Base-by-base conservation (phyloP, 2,329 filamentous ascomycete species). In the Diaporthe destruens region DNA sequence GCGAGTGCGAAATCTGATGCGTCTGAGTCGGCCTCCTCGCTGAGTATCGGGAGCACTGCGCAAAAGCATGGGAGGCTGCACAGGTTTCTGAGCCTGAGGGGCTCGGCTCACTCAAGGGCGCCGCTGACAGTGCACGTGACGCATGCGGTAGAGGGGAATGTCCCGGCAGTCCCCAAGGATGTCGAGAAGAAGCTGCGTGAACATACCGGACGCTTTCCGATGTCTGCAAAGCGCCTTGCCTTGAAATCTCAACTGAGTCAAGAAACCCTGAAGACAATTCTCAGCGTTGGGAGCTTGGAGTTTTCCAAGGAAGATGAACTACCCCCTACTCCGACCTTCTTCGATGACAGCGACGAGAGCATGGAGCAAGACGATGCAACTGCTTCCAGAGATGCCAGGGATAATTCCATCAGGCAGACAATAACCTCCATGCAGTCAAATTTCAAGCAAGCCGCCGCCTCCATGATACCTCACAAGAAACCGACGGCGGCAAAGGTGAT, bases 221-320 rank as follows among this genome's bases (percentile, higher is more conserved):
- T 80, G 63, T 77, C 80, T 18, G 79, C 81, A 1, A 84, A 82
- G 74, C 81, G 80, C 53, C 75, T 83, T 14, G 77, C 79, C 7
- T 75, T 85, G 57, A 83, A 81, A 56, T 78, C 80, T 0, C 82
- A 84, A 42, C 76, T 81, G n/a, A 87, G 84, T 76, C 83, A 83
- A 74, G 86, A 87, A 34, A 86, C 84, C 0, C 77, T 87, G 34
- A 85, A 84, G 67, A 87, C 86, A 1, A 87, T 88, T 23, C 76
- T 87, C 67, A 87, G 86, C 72, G 85, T 87, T 11, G 85, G 84
- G 7, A 87, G 85, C 63, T 78, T 84, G 23, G 84, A 86, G 57
- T 16, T 61, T 39, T 74, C 77, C 20, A 78, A 74, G 51, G 77
- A 78, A 34, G 79, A 80, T 18, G 72, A 76, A 7, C 63, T 74